These are phyloP conservation scores for Aspergillus niger DNA, from an alignment of 2,329 filamentous ascomycete species.

Conservation along the genomic window DNA sequence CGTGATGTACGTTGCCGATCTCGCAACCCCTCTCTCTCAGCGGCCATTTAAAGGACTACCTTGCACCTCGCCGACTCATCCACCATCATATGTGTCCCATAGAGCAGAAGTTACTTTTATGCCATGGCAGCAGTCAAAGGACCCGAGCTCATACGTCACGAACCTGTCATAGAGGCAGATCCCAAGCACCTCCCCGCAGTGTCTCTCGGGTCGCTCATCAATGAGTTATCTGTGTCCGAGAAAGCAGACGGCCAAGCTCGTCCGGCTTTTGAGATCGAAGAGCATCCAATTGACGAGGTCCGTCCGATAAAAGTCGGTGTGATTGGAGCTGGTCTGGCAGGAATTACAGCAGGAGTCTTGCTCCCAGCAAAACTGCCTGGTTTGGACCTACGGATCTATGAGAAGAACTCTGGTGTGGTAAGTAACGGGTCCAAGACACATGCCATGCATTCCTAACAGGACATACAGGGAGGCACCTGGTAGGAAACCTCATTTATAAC, in stretches of 20 bases:
- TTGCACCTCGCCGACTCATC: not conserved
- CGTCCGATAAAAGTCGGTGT: conserved; percentile 58
- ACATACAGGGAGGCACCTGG: conserved; percentile 49
- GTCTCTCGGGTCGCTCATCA: not conserved
- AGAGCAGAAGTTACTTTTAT: not conserved
- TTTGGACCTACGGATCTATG: conserved; percentile 65
- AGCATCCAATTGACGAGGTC: conserved; percentile 53
- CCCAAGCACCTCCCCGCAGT: not conserved
- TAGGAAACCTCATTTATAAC: conserved; percentile 11
- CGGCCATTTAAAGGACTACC: not conserved
- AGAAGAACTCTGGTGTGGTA: conserved; percentile 69
- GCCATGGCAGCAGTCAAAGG: conserved; percentile 1
- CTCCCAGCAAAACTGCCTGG: conserved; percentile 69
- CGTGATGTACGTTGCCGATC: not conserved
- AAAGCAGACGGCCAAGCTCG: not conserved
- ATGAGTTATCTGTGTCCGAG: not conserved
- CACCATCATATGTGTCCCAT: not conserved
- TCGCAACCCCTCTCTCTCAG: not conserved
- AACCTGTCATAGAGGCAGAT: not conserved
- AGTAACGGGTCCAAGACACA: conserved; percentile 31
- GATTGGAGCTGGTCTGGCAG: conserved; percentile 65
- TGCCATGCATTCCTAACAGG: not conserved
- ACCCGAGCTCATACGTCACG: not conserved
- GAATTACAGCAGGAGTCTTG: conserved; percentile 65
- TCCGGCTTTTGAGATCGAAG: conserved; percentile 39